Base-by-base conservation (phyloP, 1,139 yeast species). In the Suhomyces yuchorum region DNA sequence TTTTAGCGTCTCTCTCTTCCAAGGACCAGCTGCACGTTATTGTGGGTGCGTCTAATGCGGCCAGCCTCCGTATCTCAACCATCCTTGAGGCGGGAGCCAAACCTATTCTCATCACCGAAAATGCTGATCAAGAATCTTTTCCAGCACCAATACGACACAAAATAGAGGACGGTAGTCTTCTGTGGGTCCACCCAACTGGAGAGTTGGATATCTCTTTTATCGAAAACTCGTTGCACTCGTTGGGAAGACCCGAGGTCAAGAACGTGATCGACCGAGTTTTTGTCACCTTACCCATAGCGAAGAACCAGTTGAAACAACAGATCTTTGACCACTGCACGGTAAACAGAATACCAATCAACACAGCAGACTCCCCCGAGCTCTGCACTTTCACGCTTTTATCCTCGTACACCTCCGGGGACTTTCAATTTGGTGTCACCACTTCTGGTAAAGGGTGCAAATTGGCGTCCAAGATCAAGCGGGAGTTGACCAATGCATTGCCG, bases 391-490 rank as follows among this genome's bases (percentile, higher is more conserved):
- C 95, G 0, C 64, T 91, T 49, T 71, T 90, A 33, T 88, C 97
- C 0, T 82, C 93, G 0, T 81, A 80, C 60, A 68, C 71, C 1
- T 82, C 85, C 47, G 96, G 96, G 1, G 84, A 81, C 51, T 82
- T 92, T 66, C 95, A 88, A 64, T 59, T 92, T 44, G 96, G 96
- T 0, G 82, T 92, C 5, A 84, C 95, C 8, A 92, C 98, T 0
- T 80, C 84, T 34, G 96, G 97, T 0, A 87, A 87, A 65, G 97
- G 98, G 1, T 92, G 97, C 67, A 82, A 90, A 51, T 71, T 92
- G 48, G 96, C 97, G 0, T 81, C 85, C 49, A 75, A 96, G 55
- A 78, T 92, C 59, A 85, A 84, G 58, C 71, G 98, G 51, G 96
- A 89, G 56, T 69, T 90, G 30, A 81, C 82, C 1, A 73, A 80